Conservation (phyloP, 2,329 filamentous ascomycete species). For the Monilinia vaccinii-corymbosi region DNA sequence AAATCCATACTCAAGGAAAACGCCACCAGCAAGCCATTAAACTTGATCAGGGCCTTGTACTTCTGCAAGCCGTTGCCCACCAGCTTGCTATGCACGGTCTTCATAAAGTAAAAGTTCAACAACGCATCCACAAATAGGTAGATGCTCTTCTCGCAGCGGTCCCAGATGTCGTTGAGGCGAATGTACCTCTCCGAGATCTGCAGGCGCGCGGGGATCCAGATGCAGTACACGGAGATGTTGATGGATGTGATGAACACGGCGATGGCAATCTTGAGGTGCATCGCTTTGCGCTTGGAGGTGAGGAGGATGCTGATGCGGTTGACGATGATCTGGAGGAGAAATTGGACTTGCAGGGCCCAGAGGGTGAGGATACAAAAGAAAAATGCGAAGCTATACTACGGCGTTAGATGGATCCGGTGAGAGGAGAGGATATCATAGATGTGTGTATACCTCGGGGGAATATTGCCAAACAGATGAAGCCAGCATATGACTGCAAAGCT, state of each 20-base stretch:
- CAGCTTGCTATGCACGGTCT: constrained; percentile 32
- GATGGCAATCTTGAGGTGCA: constrained; percentile 34
- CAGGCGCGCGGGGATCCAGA: constrained; percentile 44
- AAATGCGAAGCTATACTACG: background rate
- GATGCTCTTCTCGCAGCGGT: constrained; percentile 42
- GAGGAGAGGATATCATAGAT: too few species aligned
- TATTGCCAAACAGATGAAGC: background rate
- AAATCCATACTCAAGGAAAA: constrained; percentile 35
- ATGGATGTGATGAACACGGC: constrained; percentile 36
- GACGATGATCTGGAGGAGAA: constrained; percentile 46
- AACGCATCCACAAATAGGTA: constrained; percentile 41
- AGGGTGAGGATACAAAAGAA: constrained; percentile 14
- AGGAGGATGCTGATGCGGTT: constrained; percentile 43
- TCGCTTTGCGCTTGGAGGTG: constrained; percentile 32
- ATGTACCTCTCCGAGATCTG: constrained; percentile 35
- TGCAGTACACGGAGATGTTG: constrained; percentile 44
- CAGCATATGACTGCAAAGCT: constrained; percentile 30
- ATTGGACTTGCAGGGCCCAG: constrained; percentile 33
- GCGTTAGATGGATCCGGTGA: background rate
- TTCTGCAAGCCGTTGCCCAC: constrained; percentile 31
- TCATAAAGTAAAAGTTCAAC: constrained; percentile 46
- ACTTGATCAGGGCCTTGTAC: constrained; percentile 33
- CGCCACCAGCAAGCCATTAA: constrained; percentile 34
- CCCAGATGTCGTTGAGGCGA: constrained; percentile 42
- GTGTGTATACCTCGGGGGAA: background rate